Evolutionary conservation across 116 monocot genomes (phyloP).

Genomic region (Phalaenopsis hybrid): DNA sequence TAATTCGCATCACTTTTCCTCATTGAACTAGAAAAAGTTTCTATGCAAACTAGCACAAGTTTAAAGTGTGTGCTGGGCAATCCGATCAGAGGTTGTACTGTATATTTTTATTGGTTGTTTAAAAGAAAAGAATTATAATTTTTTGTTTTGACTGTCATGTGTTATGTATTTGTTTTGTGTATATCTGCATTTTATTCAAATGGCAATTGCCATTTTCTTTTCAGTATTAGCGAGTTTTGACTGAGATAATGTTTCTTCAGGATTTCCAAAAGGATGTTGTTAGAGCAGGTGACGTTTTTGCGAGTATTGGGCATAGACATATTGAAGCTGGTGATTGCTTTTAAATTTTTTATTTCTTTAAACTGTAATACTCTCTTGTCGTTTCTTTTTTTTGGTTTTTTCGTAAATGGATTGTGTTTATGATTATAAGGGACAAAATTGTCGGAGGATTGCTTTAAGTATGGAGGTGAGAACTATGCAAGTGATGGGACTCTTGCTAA

Average conservation of each 20-base stretch:
- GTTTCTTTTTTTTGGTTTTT: neutral
- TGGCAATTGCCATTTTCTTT: neutral
- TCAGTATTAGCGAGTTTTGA: constrained; percentile 2
- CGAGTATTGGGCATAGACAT: constrained; percentile 45
- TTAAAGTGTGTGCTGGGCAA: neutral
- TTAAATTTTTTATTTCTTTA: neutral
- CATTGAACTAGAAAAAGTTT: neutral
- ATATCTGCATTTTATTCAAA: neutral
- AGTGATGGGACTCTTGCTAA: constrained; percentile 64
- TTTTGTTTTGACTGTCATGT: neutral
- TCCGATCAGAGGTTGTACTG: neutral
- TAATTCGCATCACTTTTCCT: neutral
- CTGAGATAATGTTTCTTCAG: constrained; percentile 23
- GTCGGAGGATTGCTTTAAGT: constrained; percentile 89
- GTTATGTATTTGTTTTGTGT: neutral
- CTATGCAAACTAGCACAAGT: neutral
- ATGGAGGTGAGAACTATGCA: constrained; percentile 65
- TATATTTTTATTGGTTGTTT: neutral
- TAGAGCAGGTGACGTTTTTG: constrained; percentile 58
- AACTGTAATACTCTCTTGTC: neutral
- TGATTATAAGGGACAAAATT: constrained; percentile 63
- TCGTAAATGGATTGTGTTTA: neutral
- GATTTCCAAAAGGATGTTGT: constrained; percentile 95
- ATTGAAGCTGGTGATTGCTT: constrained; percentile 57
- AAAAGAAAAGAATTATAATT: no score